phyloP scores from a whole-genome alignment of 768 basidiomycete species.

The Termitomyces sp. region DNA sequence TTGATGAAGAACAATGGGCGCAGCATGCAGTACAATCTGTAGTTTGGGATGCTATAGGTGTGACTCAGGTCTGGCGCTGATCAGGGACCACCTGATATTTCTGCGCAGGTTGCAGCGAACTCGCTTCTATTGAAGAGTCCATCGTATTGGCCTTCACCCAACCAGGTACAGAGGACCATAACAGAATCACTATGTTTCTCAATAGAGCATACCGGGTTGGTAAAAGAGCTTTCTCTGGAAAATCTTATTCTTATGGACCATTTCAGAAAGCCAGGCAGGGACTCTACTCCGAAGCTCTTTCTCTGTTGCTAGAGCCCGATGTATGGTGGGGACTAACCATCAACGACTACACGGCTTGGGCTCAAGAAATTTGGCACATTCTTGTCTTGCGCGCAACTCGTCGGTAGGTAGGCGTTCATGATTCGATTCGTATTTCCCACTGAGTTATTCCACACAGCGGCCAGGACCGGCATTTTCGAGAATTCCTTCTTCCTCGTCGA shows the following conservation, averaged over 20 bases:
- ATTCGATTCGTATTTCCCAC: background rate
- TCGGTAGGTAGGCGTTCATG: constrained; percentile 51
- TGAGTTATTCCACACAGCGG: constrained; percentile 34
- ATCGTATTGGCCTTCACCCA: constrained; percentile 64
- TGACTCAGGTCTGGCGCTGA: constrained; percentile 1
- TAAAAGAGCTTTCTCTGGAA: background rate
- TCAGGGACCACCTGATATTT: background rate
- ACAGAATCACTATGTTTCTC: constrained; percentile 50
- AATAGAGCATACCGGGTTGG: constrained; percentile 66
- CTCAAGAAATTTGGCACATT: constrained; percentile 72
- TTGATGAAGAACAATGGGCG: constrained; percentile 60
- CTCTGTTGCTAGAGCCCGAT: constrained; percentile 57
- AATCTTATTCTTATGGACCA: background rate
- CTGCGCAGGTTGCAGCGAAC: constrained; percentile 54
- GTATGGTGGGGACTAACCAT: constrained; percentile 66
- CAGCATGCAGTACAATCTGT: constrained; percentile 71
- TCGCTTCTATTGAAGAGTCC: constrained; percentile 63
- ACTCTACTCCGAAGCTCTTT: constrained; percentile 52
- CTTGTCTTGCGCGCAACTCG: constrained; percentile 63
- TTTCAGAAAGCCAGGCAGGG: constrained; percentile 65
- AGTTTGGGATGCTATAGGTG: constrained; percentile 68
- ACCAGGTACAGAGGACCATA: constrained; percentile 52
- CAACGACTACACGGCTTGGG: constrained; percentile 67
- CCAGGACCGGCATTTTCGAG: constrained; percentile 59
- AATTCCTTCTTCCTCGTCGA: constrained; percentile 54